Base-by-base conservation (phyloP, 192 early-diverging fungal species). In the Coemansia sp. region DNA sequence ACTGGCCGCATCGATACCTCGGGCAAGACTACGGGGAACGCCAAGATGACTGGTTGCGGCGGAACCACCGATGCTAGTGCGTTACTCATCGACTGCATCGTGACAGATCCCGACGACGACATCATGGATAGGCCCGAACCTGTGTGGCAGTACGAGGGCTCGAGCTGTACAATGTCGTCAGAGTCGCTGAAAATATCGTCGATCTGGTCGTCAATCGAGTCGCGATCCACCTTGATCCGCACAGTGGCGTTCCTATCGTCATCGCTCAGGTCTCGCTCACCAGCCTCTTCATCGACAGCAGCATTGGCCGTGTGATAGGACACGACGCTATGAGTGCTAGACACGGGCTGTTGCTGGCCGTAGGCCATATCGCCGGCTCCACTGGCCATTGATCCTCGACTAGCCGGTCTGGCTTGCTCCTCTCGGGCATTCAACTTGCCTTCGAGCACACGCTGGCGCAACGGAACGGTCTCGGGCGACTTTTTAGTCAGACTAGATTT, bases 151-250 rank as follows among this genome's bases (percentile, higher is more conserved):
- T 63, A 82, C 55, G 80, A 82, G 0, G 80, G 80, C 63, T 82
- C 80, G 44, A 68, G 43, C 63, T 82, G 80, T 9, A 82, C 72
- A 5, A 77, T 44, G 7, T 73, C 72, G 32, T 82, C 80, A 2
- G 68, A 58, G 49, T 82, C 80, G 69, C 75, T 82, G n/a, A 82
- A 82, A 3, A 82, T 82, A 17, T 74, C 80, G 32, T 82, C 80
- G n/a, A 77, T 70, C 32, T 72, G 62, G 37, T 70, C 63, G 61
- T 70, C 49, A 28, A 74, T 66, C 11, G 72, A 57, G 21, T 43
- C 58, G 1, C 71, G 72, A 59, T 82, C 75, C 16, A 74, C 75
- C 35, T 77, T 77, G 49, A 82, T 66, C 23, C 80, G 80, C 46
- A 82, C 52, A 2, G 80, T 71, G n/a, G 66, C 55, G 26, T 77